Conservation (phyloP, 352 stramenopile species). For the Phytopythium chamaehyphon region DNA sequence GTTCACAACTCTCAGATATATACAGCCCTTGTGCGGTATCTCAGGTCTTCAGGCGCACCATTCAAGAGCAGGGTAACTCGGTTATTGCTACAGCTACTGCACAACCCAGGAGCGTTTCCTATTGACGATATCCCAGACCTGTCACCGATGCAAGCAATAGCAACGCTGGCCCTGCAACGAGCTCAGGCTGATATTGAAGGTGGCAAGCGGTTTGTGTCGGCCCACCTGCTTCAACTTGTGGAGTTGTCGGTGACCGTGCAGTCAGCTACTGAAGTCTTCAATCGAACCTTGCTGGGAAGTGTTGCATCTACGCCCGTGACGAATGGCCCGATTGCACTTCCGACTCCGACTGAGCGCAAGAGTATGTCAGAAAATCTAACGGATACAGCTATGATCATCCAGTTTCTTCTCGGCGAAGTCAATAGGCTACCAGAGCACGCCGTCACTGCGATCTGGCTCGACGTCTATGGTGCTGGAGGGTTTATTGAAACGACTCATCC, state of each 20-base stretch:
- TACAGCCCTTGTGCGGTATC: slow-evolving; percentile 70
- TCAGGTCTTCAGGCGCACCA: slow-evolving; percentile 70
- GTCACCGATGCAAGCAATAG: slow-evolving; percentile 56
- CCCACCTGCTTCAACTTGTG: slow-evolving; percentile 72
- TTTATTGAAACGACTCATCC: slow-evolving; percentile 69
- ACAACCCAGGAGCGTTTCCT: slow-evolving; percentile 56
- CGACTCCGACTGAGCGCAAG: slow-evolving; percentile 38
- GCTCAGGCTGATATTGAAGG: slow-evolving; percentile 53
- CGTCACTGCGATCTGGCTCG: slow-evolving; percentile 68
- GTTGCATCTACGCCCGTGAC: neutral
- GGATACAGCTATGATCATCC: slow-evolving; percentile 45
- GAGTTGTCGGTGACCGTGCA: slow-evolving; percentile 68
- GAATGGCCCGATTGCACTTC: slow-evolving; percentile 27
- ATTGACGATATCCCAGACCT: slow-evolving; percentile 54
- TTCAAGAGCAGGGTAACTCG: slow-evolving; percentile 79
- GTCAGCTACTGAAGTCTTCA: slow-evolving; percentile 30
- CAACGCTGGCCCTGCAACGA: slow-evolving; percentile 46
- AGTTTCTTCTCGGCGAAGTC: slow-evolving; percentile 57
- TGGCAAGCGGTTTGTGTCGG: slow-evolving; percentile 68
- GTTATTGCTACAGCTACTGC: slow-evolving; percentile 71
- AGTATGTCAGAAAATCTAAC: slow-evolving; percentile 37
- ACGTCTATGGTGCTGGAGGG: slow-evolving; percentile 57
- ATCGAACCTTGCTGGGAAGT: slow-evolving; percentile 15
- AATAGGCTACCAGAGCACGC: slow-evolving; percentile 45
- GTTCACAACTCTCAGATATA: slow-evolving; percentile 85